Evolutionary conservation across 257 asterid species (phyloP).

Genomic region (Buddleja alternifolia): DNA sequence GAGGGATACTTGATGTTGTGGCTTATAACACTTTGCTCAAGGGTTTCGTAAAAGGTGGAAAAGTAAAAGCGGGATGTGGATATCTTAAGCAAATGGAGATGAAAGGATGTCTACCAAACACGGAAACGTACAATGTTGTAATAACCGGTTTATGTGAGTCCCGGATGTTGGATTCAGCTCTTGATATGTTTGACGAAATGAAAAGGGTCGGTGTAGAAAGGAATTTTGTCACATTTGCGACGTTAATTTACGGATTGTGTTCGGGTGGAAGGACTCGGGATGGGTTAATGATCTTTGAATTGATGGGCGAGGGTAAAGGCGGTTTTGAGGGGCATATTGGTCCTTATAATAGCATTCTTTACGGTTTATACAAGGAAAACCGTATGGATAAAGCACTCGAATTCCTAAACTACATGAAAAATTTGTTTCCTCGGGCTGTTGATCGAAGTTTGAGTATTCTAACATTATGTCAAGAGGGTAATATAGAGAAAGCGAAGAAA

Average conservation of each 20-base stretch:
- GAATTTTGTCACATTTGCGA: conserved; percentile 61
- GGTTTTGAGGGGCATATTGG: conserved; percentile 39
- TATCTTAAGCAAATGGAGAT: conserved; percentile 78
- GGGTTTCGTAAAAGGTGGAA: conserved; percentile 70
- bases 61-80: conserved; percentile 54
- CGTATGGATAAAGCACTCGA: conserved; percentile 49
- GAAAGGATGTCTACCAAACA: conserved; percentile 81
- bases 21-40: conserved; percentile 73
- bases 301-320: conserved; percentile 51
- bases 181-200: conserved; percentile 86
- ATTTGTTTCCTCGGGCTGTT: conserved; percentile 66
- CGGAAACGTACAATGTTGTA: conserved; percentile 69
- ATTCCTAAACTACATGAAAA: conserved; percentile 57
- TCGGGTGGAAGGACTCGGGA: conserved; percentile 54
- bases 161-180: conserved; percentile 62
- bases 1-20: conserved; percentile 67
- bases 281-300: conserved; percentile 69
- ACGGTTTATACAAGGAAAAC: conserved; percentile 67
- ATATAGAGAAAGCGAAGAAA: conserved; percentile 47
- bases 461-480: conserved; percentile 41
- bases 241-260: conserved; percentile 68
- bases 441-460: conserved; percentile 50
- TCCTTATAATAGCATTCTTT: conserved; percentile 77
- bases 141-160: conserved; percentile 69
- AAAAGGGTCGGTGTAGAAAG: conserved; percentile 59